Percentiles rank a stretch among this genome's conserved stretches.
Conservation (phyloP, 768 basidiomycete genomes). For the Lepiota brunneoincarnata region DNA sequence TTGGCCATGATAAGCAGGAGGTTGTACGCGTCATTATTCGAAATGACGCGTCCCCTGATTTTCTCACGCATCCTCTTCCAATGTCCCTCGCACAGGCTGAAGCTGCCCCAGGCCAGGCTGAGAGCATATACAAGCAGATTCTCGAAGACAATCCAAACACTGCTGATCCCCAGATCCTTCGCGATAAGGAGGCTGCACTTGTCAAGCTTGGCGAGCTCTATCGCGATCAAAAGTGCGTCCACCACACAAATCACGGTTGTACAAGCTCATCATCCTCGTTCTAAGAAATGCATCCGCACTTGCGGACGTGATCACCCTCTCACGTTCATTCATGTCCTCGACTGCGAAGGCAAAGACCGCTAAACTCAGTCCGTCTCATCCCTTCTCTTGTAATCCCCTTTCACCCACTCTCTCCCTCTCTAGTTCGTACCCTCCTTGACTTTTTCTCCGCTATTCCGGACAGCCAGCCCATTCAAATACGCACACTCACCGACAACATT, state of each 20-base stretch:
- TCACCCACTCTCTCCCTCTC: not conserved
- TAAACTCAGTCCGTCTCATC: slow-evolving; percentile 70
- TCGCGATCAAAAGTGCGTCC: slow-evolving; percentile 74
- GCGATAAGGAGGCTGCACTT: slow-evolving; percentile 84
- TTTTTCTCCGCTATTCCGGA: slow-evolving; percentile 80
- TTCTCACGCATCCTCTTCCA: slow-evolving; percentile 14
- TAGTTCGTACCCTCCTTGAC: slow-evolving; percentile 92
- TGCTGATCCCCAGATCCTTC: slow-evolving; percentile 44
- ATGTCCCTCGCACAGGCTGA: slow-evolving; percentile 59
- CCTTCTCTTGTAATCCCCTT: not conserved
- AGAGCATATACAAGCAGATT: slow-evolving; percentile 73
- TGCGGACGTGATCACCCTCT: slow-evolving; percentile 81
- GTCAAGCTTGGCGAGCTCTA: slow-evolving; percentile 86
- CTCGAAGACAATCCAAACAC: slow-evolving; percentile 35
- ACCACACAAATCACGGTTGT: not conserved
- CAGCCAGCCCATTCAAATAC: slow-evolving; percentile 73
- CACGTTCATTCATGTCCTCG: slow-evolving; percentile 85
- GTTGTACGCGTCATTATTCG: not conserved
- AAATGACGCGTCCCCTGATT: slow-evolving; percentile 6
- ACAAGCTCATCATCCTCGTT: not conserved
- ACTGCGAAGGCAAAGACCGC: slow-evolving; percentile 97
- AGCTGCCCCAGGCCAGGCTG: slow-evolving; percentile 59
- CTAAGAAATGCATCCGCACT: slow-evolving; percentile 80
- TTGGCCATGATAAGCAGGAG: slow-evolving; percentile 60
- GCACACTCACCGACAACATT: slow-evolving; percentile 87